Evolutionary conservation across 2,329 filamentous ascomycete species (phyloP).

Genomic region (Bipolaris oryzae): DNA sequence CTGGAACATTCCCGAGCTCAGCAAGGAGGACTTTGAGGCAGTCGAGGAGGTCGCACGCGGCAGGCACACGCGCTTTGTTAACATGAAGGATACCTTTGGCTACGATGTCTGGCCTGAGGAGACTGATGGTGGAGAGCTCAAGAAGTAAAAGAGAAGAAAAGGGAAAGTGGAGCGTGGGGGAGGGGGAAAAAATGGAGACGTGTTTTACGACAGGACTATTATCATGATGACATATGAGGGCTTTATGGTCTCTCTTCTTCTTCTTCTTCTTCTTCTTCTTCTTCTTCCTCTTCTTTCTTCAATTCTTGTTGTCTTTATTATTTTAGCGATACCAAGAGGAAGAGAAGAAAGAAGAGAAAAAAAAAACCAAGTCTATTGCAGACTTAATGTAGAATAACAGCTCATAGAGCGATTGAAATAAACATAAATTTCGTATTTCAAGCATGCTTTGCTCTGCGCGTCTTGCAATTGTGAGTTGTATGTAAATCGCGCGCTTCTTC

Average conservation of each 20-base stretch:
- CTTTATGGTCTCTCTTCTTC: conserved; percentile 7
- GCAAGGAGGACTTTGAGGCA: conserved; percentile 60
- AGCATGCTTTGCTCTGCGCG: not conserved
- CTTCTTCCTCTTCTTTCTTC: conserved; percentile 5
- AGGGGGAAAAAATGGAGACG: not conserved
- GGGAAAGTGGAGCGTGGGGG: too few relatives aligned
- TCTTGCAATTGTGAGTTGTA: too few relatives aligned
- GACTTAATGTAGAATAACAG: conserved; percentile 23
- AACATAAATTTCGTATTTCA: not conserved
- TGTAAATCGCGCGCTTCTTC: too few relatives aligned
- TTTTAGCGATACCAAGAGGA: conserved; percentile 32
- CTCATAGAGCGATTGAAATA: conserved; percentile 11
- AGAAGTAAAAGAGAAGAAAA: conserved; percentile 18
- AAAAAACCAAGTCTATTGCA: conserved; percentile 12
- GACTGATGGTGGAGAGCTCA: conserved; percentile 35
- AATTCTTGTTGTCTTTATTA: conserved; percentile 1
- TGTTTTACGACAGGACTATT: not conserved
- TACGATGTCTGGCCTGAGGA: conserved; percentile 66
- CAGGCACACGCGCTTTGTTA: conserved; percentile 73
- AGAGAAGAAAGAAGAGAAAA: conserved; percentile 7
- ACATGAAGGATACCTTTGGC: conserved; percentile 82
- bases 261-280: conserved; percentile 10
- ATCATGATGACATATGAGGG: not conserved
- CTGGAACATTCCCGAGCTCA: conserved; percentile 65
- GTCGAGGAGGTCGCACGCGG: conserved; percentile 69